These are phyloP conservation scores for Physocladia obscura DNA, from an alignment of 192 early-diverging fungal genomes.

Conservation along the genomic window DNA sequence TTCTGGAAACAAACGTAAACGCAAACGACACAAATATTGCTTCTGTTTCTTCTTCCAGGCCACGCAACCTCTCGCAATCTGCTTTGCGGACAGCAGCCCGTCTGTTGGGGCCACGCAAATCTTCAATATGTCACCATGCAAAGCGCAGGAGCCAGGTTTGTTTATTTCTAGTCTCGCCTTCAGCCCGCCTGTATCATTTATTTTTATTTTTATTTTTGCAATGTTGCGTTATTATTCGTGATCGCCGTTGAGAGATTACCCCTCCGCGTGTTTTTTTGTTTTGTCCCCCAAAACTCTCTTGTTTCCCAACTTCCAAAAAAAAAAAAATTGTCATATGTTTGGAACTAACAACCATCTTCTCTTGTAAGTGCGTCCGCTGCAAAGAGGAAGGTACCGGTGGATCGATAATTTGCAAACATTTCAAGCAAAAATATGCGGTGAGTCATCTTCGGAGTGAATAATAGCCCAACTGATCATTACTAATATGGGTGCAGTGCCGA, in stretches of 20 bases:
- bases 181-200: background rate
- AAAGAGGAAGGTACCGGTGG: constrained; percentile 30
- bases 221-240: background rate
- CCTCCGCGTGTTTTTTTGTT: background rate
- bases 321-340: background rate
- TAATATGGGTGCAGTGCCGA: constrained; percentile 6
- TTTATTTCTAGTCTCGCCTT: background rate
- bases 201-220: background rate
- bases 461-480: background rate
- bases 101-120: background rate
- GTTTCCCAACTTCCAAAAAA: background rate
- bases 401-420: constrained; percentile 29
- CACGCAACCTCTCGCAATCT: background rate
- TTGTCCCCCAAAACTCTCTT: constrained; percentile 7
- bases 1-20: no score
- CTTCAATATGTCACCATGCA: constrained; percentile 25
- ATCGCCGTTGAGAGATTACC: background rate
- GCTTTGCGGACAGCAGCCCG: background rate
- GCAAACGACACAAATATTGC: no score
- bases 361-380: constrained; percentile 24
- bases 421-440: constrained; percentile 28
- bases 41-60: no score
- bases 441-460: background rate
- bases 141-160: constrained; percentile 27
- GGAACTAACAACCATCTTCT: background rate